phyloP scores from a whole-genome alignment of 2,329 filamentous ascomycete species.

The Pezicula neosporulosa region DNA sequence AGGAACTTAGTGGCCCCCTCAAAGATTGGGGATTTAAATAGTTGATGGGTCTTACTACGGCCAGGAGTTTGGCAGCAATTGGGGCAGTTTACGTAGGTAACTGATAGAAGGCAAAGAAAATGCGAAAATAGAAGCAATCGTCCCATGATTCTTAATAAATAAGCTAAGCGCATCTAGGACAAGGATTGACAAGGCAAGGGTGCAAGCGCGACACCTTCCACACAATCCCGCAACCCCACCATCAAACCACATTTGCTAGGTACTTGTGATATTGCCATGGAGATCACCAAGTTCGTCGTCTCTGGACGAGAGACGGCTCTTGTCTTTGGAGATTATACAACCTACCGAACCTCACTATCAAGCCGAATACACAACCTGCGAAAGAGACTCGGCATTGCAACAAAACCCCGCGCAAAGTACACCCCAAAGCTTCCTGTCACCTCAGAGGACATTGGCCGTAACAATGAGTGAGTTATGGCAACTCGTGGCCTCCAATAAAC shows the following conservation, averaged over 20 bases:
- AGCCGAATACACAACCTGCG: slow-evolving; percentile 79
- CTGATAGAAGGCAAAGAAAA: too few relatives aligned
- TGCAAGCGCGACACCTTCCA: too few relatives aligned
- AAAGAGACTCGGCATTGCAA: slow-evolving; percentile 80
- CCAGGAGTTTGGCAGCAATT: too few relatives aligned
- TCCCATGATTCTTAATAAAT: too few relatives aligned
- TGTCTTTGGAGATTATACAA: slow-evolving; percentile 82
- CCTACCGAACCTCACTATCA: slow-evolving; percentile 76
- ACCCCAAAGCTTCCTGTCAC: slow-evolving; percentile 67
- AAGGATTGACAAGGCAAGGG: not conserved
- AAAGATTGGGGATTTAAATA: too few relatives aligned
- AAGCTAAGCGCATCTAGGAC: not conserved
- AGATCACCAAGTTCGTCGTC: slow-evolving; percentile 83
- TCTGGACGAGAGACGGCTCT: slow-evolving; percentile 79
- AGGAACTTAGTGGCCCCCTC: not conserved
- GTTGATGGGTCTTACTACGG: too few relatives aligned
- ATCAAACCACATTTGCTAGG: not conserved
- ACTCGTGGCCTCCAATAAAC: too few relatives aligned
- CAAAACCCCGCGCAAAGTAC: slow-evolving; percentile 85
- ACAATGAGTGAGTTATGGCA: slow-evolving; percentile 62
- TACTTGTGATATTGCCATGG: slow-evolving; percentile 52
- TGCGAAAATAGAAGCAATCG: too few relatives aligned
- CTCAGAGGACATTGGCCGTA: slow-evolving; percentile 68
- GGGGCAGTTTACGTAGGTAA: too few relatives aligned
- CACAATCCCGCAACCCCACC: slow-evolving; percentile 4